phyloP scores from a whole-genome alignment of 805 yeast species.

The Yamadazyma tumulicola region DNA sequence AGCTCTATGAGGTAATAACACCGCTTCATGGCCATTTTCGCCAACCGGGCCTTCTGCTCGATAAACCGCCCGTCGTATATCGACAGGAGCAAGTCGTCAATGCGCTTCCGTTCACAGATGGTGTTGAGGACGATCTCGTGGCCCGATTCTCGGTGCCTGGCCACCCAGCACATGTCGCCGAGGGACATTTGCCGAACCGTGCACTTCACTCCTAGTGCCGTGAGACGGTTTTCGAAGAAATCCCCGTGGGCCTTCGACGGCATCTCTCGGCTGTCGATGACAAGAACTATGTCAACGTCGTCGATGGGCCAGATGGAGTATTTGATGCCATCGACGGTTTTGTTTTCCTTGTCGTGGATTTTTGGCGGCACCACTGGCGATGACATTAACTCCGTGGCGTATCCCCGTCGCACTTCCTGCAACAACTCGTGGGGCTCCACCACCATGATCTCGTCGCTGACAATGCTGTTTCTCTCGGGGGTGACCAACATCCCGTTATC shows the following conservation, averaged over 20 bases:
- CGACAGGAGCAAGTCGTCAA: slow-evolving; percentile 80
- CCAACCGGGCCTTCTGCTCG: slow-evolving; percentile 81
- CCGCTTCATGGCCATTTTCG: slow-evolving; percentile 62
- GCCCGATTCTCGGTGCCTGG: slow-evolving; percentile 54
- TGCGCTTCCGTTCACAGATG: slow-evolving; percentile 85
- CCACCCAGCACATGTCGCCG: slow-evolving; percentile 92
- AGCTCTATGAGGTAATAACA: slow-evolving; percentile 76
- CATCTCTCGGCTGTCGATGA: slow-evolving; percentile 82
- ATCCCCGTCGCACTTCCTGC: too few species aligned
- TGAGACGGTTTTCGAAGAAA: slow-evolving; percentile 59
- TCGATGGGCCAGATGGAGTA: slow-evolving; percentile 62
- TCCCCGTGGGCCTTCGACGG: slow-evolving; percentile 65
- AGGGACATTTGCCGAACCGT: slow-evolving; percentile 61
- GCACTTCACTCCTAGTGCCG: slow-evolving; percentile 44
- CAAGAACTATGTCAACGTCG: slow-evolving; percentile 54
- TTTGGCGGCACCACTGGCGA: slow-evolving; percentile 6
- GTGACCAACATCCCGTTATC: slow-evolving; percentile 33
- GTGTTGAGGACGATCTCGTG: slow-evolving; percentile 70
- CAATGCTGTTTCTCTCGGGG: slow-evolving; percentile 14
- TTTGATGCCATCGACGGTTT: slow-evolving; percentile 19
- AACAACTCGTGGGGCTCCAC: too few species aligned
- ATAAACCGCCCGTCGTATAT: slow-evolving; percentile 84
- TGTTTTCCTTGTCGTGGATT: slow-evolving; percentile 22
- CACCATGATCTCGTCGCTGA: slow-evolving; percentile 8
- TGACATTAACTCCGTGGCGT: slow-evolving; percentile 9